Evolutionary conservation across 2,329 filamentous ascomycete genomes (phyloP).

Genomic region (Myriangium duriaei): DNA sequence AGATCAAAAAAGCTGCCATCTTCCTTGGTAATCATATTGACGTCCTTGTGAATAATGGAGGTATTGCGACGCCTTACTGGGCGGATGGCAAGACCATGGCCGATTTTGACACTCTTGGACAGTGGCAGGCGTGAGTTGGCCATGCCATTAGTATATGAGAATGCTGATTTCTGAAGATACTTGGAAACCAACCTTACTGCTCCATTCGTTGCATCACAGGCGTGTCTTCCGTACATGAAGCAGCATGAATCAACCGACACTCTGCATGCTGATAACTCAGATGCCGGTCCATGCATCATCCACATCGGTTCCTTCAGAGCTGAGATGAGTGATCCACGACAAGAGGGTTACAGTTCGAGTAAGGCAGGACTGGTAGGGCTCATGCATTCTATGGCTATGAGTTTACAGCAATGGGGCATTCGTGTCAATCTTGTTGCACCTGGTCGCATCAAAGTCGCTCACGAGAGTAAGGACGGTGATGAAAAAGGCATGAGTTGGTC

Average conservation of each 20-base stretch:
- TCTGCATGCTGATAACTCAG: conserved; percentile 13
- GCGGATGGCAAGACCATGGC: conserved; percentile 21
- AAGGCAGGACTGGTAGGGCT: conserved; percentile 38
- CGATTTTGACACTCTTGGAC: conserved; percentile 21
- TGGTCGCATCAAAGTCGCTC: conserved; percentile 37
- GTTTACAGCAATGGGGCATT: conserved; percentile 27
- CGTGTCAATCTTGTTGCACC: conserved; percentile 38
- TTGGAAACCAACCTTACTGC: conserved; percentile 29
- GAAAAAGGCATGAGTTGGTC: conserved; percentile 30
- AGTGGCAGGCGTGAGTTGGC: conserved; percentile 27
- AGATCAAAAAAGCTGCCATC: conserved; percentile 19
- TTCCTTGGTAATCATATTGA: conserved; percentile 25
- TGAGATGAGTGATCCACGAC: conserved; percentile 34
- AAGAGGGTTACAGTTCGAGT: conserved; percentile 36
- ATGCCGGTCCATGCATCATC: conserved; percentile 25
- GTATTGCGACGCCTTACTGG: conserved; percentile 22
- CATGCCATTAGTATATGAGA: not conserved
- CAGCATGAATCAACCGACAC: conserved; percentile 10
- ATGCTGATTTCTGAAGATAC: conserved; percentile 14
- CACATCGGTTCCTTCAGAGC: conserved; percentile 39
- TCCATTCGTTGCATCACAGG: conserved; percentile 19
- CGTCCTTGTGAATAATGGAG: conserved; percentile 31
- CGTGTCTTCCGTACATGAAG: conserved; percentile 21
- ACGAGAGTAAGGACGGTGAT: conserved; percentile 30
- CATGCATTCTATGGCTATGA: conserved; percentile 38